These are phyloP conservation scores for Canna indica DNA, from an alignment of 176 grass and related monocot genomes.

Conservation along the genomic window DNA sequence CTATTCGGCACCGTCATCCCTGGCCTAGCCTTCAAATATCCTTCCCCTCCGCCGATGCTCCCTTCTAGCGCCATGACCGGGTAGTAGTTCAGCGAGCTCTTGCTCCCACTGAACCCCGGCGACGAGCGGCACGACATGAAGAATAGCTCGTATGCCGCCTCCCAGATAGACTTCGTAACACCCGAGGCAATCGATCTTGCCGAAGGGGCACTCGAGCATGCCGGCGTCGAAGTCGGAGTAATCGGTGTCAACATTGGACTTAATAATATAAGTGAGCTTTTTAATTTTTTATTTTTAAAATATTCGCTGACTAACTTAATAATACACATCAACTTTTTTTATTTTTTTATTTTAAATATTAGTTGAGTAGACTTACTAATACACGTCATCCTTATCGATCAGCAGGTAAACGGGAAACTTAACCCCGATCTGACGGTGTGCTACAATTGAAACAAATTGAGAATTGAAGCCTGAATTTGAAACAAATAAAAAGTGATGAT, in stretches of 20 bases:
- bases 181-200: slow-evolving; percentile 33
- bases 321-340: too few relatives aligned
- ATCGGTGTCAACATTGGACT: slow-evolving; percentile 10
- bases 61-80: not conserved
- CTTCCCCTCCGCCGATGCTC: not conserved
- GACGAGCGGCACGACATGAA: slow-evolving; percentile 66
- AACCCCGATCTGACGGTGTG: too few relatives aligned
- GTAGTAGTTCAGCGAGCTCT: not conserved
- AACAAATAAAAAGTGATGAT: too few relatives aligned
- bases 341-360: too few relatives aligned
- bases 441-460: too few relatives aligned
- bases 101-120: not conserved
- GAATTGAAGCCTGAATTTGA: too few relatives aligned
- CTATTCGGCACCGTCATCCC: slow-evolving; percentile 66
- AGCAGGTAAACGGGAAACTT: too few relatives aligned
- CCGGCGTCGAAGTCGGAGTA: slow-evolving; percentile 22
- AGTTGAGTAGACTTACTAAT: too few relatives aligned
- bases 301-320: too few relatives aligned
- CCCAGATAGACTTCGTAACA: slow-evolving; percentile 43
- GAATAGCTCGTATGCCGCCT: slow-evolving; percentile 61
- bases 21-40: slow-evolving; percentile 21
- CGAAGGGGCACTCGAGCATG: slow-evolving; percentile 43
- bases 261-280: too few relatives aligned
- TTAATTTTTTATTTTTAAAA: too few relatives aligned
- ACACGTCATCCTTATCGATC: too few relatives aligned